Evolutionary conservation across 2,329 filamentous ascomycete species (phyloP).

Genomic region (Verticillium klebahnii): DNA sequence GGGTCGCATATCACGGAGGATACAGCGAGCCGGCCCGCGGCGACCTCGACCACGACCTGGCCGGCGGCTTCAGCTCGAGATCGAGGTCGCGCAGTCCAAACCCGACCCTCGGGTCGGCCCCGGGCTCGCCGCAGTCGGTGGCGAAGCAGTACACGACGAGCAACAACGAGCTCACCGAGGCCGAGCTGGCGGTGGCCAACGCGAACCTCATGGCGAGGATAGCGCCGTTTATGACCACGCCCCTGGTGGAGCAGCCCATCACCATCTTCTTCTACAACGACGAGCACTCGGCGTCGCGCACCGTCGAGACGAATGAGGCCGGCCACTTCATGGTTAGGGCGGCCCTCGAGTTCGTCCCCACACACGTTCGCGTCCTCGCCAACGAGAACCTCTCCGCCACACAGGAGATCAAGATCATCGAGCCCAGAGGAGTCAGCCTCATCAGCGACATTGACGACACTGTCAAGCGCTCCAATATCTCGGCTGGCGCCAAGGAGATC

Average conservation of each 20-base stretch:
- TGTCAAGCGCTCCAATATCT: slow-evolving; percentile 91
- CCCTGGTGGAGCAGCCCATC: slow-evolving; percentile 70
- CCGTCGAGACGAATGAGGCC: slow-evolving; percentile 78
- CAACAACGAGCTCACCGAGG: slow-evolving; percentile 61
- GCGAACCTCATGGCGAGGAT: slow-evolving; percentile 82
- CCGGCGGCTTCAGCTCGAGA: slow-evolving; percentile 5
- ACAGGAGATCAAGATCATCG: slow-evolving; percentile 72
- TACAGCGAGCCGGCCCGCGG: slow-evolving; percentile 61
- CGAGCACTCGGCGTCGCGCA: slow-evolving; percentile 73
- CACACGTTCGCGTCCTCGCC: slow-evolving; percentile 80
- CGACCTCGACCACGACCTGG: slow-evolving; percentile 31
- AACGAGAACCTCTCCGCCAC: slow-evolving; percentile 80
- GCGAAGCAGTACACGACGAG: slow-evolving; percentile 34
- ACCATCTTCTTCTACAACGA: slow-evolving; percentile 97
- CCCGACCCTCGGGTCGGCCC: slow-evolving; percentile 32
- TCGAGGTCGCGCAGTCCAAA: slow-evolving; percentile 23
- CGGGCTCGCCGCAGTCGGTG: slow-evolving; percentile 26
- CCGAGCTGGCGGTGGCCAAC: slow-evolving; percentile 77
- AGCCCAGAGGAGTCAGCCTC: slow-evolving; percentile 76
- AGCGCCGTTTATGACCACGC: slow-evolving; percentile 83
- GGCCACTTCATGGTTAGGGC: slow-evolving; percentile 84
- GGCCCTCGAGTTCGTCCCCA: slow-evolving; percentile 83
- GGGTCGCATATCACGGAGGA: slow-evolving; percentile 63
- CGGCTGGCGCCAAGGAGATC: slow-evolving; percentile 82
- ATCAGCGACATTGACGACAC: slow-evolving; percentile 99